These are phyloP conservation scores for Xylariales sp. DNA, from an alignment of 2,329 filamentous ascomycete species.

Conservation along the genomic window DNA sequence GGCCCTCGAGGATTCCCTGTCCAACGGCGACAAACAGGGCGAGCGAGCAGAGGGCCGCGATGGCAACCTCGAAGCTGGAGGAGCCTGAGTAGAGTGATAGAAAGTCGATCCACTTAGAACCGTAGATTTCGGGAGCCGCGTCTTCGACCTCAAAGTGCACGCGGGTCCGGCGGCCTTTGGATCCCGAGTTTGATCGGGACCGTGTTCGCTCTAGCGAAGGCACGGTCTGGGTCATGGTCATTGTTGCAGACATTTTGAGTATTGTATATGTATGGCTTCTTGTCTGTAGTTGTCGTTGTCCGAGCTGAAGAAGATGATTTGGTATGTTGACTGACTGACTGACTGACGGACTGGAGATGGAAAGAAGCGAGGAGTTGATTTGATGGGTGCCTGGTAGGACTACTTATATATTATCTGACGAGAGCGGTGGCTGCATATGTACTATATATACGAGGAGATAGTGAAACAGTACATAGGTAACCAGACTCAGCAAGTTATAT, in stretches of 20 bases:
- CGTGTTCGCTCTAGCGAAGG: conserved; percentile 30
- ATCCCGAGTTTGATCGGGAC: conserved; percentile 37
- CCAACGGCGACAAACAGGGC: conserved; percentile 35
- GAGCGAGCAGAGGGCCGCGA: conserved; percentile 39
- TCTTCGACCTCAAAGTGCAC: conserved; percentile 42
- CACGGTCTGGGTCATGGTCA: conserved; percentile 38
- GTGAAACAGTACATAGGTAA: conserved; percentile 24
- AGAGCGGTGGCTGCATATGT: conserved; percentile 21
- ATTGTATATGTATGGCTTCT: neutral
- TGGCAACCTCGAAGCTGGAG: conserved; percentile 39
- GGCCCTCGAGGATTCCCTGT: conserved; percentile 37
- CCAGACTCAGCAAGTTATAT: conserved; percentile 11
- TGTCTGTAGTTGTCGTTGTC: neutral
- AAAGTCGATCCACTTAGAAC: conserved; percentile 37
- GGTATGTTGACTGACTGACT: conserved; percentile 5
- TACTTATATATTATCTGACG: conserved; percentile 36
- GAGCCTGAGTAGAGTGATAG: conserved; percentile 40
- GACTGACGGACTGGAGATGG: conserved; percentile 3
- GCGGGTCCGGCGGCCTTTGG: conserved; percentile 37
- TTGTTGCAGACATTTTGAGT: conserved; percentile 36
- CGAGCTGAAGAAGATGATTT: neutral
- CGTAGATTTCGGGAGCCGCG: conserved; percentile 35
- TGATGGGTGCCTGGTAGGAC: conserved; percentile 31
- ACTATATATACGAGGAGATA: neutral
- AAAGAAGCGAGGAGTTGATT: conserved; percentile 12